A percentile compares a stretch with the other conserved stretches of the same genome.
Evolutionary conservation across 164 flowering plant genomes (phyloP).

Genomic region (Stephania japonica): DNA sequence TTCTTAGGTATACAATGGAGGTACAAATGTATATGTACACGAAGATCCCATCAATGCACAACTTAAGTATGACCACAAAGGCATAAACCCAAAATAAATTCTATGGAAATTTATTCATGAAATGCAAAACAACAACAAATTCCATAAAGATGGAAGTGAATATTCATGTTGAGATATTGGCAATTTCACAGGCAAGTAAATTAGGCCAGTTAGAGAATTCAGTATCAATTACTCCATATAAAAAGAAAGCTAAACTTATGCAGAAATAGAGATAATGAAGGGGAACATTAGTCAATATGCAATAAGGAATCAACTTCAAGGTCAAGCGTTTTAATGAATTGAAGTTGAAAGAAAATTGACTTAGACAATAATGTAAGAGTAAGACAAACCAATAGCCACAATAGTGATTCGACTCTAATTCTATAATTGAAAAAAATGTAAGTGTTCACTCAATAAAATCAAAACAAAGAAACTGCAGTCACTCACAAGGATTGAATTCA

Average conservation of each 20-base stretch:
- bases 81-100: too few species aligned
- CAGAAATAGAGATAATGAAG: neutral
- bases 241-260: neutral
- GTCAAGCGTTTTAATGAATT: neutral
- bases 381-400: neutral
- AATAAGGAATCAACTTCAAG: neutral
- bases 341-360: neutral
- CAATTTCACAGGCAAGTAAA: neutral
- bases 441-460: neutral
- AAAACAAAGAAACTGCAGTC: neutral
- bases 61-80: too few species aligned
- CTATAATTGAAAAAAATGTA: neutral
- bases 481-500: neutral
- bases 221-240: neutral
- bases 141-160: neutral
- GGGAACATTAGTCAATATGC: neutral
- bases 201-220: neutral
- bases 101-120: neutral
- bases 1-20: neutral
- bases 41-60: too few species aligned
- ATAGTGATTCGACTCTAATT: neutral
- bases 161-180: neutral
- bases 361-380: neutral
- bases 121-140: neutral
- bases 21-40: too few species aligned